Base-by-base conservation (phyloP, 129 eudicot genomes). In the Heracleum sosnowskyi region DNA sequence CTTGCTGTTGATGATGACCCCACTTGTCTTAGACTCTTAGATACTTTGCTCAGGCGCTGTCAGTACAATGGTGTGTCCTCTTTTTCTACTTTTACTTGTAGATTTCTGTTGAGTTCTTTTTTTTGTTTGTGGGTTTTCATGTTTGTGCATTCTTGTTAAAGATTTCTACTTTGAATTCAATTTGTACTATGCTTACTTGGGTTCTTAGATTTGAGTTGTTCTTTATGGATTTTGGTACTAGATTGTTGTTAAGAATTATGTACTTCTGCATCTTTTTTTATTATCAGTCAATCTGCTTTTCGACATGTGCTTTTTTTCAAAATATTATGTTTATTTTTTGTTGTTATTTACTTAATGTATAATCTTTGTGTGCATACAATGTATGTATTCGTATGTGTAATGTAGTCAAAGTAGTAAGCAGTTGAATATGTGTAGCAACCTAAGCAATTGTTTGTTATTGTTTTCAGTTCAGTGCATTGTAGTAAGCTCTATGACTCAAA, bases 1-100 rank as follows among this genome's bases (percentile, higher is more conserved):
- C 85, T 89, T 66, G 91, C 89, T 20, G 93, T 89, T 22, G 93
- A 89, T 73, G 93, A 89, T 81, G 87, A 89, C 83, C 87, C 89
- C 69, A 87, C 88, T 81, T 89, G 93, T 84, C 91, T 89, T 77
- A 81, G 47, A 82, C 72, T 89, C 75, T 78, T 89, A 74, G 91
- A 89, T 22, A 85, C 81, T 82, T 85, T 89, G 74, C 91, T 89
- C 73, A 76, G 86, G 44, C 81, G 80, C 44, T 89, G 93, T 82
- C 87, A 87, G 78, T 89, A 89, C 80, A 86, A 87, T 77, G 93
- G 93, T 89, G 31, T 55, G 34, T 26, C 40, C 47, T 8, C 45
- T 35, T 64, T 47, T 49, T 2, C 34, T 63, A 0, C 16, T 64
- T 31, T 10, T 64, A 44, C 37, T 45, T 75, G 16, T 7, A 34